Base-by-base conservation (phyloP, 2,329 filamentous ascomycete genomes). In the Cucurbitaria berberidis region DNA sequence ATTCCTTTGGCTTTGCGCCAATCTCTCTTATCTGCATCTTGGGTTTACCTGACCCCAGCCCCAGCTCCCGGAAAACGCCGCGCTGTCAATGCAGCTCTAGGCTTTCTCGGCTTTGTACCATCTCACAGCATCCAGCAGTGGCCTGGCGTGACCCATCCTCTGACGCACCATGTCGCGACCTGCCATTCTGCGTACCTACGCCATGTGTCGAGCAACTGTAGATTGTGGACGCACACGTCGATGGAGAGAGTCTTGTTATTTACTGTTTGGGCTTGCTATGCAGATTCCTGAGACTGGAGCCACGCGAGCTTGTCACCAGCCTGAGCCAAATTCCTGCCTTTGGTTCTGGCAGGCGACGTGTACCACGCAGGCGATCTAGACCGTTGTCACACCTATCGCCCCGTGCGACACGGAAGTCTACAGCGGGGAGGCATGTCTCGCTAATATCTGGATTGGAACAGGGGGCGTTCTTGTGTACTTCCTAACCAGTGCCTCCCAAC, bases 361-460 rank as follows among this genome's bases (percentile, higher is more conserved):
- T 52, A 53, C 51, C 24, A 58, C 45, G 26, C 35, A 27, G 55
- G 29, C 45, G 54, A 39, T 60, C 59, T 35, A 63, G 60, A 53
- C 36, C 54, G 22, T 59, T 44, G 55, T 51, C 40, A 41, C 40
- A 29, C 49, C 46, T 45, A 32, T 32, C 43, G 38, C 41, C 32
- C 36, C 48, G 41, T 49, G 38, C 10, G 27, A 53, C 45, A 22
- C 22, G 36, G 44, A 43, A 38, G 15, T 45, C 30, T 51, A 22
- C 40, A 49, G 34, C 39, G 35, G 43, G 41, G 30, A 34, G 34
- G 44, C 24, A 34, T 21, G 38, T 38, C 53, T 51, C 46, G 46
- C 45, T 51, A 50, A 21, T 16, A 26, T 15, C 11, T 39, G 21
- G 43, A 38, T 51, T 59, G 42, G 26, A 51, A 62, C 54, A 46